Conservation (phyloP, 768 basidiomycete genomes). For the Phanerochaete sordida region DNA sequence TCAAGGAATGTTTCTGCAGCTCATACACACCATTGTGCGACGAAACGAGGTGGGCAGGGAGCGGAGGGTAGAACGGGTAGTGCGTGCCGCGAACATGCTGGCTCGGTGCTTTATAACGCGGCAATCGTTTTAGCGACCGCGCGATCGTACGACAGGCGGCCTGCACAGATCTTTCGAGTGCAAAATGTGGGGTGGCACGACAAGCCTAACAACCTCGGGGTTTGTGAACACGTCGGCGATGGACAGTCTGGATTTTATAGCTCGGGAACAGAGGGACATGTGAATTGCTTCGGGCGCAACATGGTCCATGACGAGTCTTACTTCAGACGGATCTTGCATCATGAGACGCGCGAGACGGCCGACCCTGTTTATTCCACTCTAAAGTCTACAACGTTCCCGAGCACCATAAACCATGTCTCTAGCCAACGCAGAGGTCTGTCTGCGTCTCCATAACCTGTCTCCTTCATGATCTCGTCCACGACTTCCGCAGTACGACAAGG, state of each 20-base stretch:
- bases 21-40: conserved; percentile 12
- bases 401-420: conserved; percentile 75
- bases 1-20: not conserved
- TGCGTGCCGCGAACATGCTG: conserved; percentile 9
- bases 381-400: conserved; percentile 62
- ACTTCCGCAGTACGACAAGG: conserved; percentile 74
- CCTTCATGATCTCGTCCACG: conserved; percentile 66
- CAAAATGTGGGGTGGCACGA: conserved; percentile 8
- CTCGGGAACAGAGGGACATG: not conserved
- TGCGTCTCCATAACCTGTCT: conserved; percentile 32
- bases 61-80: conserved; percentile 1
- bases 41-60: conserved; percentile 7
- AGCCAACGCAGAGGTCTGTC: conserved; percentile 46
- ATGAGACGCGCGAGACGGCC: not conserved
- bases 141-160: conserved; percentile 8
- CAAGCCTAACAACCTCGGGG: not conserved
- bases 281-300: conserved; percentile 2
- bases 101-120: conserved; percentile 2
- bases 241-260: not conserved
- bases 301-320: not conserved
- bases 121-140: conserved; percentile 4
- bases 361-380: not conserved
- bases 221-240: not conserved
- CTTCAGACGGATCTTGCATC: not conserved
- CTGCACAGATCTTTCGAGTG: not conserved